Evolutionary conservation across 2,329 filamentous ascomycete genomes (phyloP).

Genomic region (Colletotrichum agaves): DNA sequence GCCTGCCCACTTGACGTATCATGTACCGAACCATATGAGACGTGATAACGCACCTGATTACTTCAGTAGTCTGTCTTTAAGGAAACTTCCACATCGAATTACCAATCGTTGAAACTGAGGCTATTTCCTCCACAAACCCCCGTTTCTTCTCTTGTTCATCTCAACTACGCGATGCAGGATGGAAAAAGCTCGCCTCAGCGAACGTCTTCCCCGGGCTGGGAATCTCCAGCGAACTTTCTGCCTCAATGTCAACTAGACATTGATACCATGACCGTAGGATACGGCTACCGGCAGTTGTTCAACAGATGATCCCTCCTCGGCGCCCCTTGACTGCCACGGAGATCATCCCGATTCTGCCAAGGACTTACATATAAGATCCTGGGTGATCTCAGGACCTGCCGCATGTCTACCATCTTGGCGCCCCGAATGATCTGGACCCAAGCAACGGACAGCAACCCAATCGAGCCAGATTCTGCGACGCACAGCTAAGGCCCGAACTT

Average conservation of each 20-base stretch:
- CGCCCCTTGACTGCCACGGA: not conserved
- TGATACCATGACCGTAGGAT: not conserved
- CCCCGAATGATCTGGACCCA: not conserved
- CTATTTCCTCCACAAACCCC: conserved; percentile 4
- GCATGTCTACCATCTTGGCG: conserved; percentile 17
- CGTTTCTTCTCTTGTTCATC: not conserved
- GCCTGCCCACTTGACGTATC: too few relatives aligned
- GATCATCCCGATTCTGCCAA: not conserved
- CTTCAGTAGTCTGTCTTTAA: not conserved
- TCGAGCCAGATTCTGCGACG: not conserved
- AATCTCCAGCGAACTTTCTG: not conserved
- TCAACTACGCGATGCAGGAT: not conserved
- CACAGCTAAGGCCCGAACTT: conserved; percentile 4
- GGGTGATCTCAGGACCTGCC: not conserved
- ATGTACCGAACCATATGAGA: conserved; percentile 14
- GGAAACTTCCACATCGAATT: not conserved
- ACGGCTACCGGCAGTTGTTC: not conserved
- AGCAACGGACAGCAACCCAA: conserved; percentile 1
- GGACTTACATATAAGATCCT: conserved; percentile 1
- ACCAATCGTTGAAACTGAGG: conserved; percentile 4
- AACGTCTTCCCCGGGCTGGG: not conserved
- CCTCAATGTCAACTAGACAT: not conserved
- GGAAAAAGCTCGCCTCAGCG: not conserved
- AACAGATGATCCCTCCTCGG: not conserved
- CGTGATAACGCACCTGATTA: not conserved